Conservation (phyloP, 1,284 basidiomycete species). For the Anthracocystis walkeri region DNA sequence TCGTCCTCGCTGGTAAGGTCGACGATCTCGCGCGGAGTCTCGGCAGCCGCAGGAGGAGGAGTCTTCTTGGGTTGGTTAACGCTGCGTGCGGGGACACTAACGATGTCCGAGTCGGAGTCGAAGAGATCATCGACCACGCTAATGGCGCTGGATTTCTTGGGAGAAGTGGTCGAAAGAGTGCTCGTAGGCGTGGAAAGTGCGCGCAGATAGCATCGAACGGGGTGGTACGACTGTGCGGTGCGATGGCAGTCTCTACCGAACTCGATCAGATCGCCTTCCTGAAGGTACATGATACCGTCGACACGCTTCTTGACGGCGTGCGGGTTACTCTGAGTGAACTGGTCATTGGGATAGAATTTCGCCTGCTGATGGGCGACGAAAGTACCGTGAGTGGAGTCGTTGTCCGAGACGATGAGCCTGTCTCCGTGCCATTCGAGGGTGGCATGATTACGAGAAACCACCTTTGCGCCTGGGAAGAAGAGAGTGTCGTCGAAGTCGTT, state of each 20-base stretch:
- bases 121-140: conserved; percentile 19
- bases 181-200: background rate
- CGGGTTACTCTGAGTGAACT: background rate
- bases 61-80: background rate
- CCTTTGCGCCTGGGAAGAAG: conserved; percentile 32
- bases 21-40: conserved; percentile 4
- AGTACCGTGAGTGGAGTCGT: conserved; percentile 49
- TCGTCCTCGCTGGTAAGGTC: conserved; percentile 25
- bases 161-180: background rate
- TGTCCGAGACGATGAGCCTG: conserved; percentile 16
- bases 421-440: conserved; percentile 32
- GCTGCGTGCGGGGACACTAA: conserved; percentile 19
- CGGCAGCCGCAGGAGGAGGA: background rate
- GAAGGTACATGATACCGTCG: conserved; percentile 4
- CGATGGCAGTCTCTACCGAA: conserved; percentile 26
- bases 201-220: conserved; percentile 30
- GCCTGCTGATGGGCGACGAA: conserved; percentile 14
- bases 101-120: conserved; percentile 33
- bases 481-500: conserved; percentile 31
- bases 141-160: background rate
- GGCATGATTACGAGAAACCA: conserved; percentile 43
- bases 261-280: conserved; percentile 26
- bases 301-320: background rate
- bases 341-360: background rate
- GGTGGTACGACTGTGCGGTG: conserved; percentile 1